A percentile compares a stretch with the other conserved stretches of the same genome.
Conservation (phyloP, 805 yeast species). For the Clavispora carvajalis region DNA sequence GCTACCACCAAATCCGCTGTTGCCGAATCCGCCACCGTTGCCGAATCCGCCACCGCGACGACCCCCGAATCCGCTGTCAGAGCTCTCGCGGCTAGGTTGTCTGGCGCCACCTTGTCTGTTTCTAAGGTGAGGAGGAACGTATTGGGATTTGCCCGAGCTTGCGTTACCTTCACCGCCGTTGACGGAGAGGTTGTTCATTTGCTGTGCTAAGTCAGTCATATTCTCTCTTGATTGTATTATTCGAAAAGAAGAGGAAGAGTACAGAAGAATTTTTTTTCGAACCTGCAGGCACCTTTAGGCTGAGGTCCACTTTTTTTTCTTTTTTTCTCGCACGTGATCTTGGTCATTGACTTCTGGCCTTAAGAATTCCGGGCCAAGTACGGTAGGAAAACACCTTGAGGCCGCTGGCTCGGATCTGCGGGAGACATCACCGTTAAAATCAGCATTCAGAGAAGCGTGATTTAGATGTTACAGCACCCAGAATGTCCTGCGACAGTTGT, state of each 20-base stretch:
- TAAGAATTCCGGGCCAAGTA: too few species aligned
- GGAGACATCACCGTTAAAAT: too few species aligned
- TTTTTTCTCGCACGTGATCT: conserved; percentile 2
- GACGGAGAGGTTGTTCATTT: conserved; percentile 53
- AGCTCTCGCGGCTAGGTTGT: conserved; percentile 25
- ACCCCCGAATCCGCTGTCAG: conserved; percentile 15
- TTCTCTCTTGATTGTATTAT: conserved; percentile 16
- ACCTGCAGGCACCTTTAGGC: background rate
- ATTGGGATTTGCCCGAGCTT: conserved; percentile 15
- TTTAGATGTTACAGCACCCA: too few species aligned
- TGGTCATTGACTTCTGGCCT: background rate
- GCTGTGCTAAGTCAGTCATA: conserved; percentile 57
- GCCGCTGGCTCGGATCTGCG: too few species aligned
- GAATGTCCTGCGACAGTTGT: too few species aligned
- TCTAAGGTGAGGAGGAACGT: conserved; percentile 31
- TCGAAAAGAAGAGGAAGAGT: background rate
- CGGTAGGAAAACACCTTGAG: too few species aligned
- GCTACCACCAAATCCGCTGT: conserved; percentile 23
- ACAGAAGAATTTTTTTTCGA: conserved; percentile 1
- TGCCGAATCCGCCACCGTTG: conserved; percentile 13
- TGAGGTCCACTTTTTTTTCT: background rate
- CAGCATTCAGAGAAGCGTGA: too few species aligned
- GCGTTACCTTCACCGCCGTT: conserved; percentile 29
- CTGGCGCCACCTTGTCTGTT: conserved; percentile 25
- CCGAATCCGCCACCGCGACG: conserved; percentile 16